These are phyloP conservation scores for Blastocystis hominis DNA, from an alignment of 352 stramenopile genomes.

Conservation along the genomic window DNA sequence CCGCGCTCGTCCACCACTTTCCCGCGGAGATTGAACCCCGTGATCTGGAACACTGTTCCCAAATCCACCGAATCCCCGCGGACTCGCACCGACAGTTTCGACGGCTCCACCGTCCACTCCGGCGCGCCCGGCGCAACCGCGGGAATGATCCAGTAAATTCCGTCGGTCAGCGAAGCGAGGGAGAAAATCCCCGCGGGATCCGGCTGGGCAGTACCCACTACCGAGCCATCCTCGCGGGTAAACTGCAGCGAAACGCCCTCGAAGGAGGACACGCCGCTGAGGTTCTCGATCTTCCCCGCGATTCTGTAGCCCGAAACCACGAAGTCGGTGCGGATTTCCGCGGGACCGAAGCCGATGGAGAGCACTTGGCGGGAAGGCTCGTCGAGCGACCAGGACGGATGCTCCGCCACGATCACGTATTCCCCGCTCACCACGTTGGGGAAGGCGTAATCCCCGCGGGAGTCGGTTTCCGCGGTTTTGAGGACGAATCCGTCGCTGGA, in stretches of 20 bases:
- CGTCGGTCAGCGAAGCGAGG: background rate
- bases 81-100: background rate
- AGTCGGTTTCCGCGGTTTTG: slow-evolving; percentile 19
- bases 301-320: slow-evolving; percentile 10
- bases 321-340: background rate
- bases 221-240: background rate
- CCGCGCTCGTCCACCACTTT: background rate
- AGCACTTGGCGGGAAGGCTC: background rate
- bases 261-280: background rate
- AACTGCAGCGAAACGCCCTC: background rate
- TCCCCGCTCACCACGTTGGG: background rate
- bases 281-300: background rate
- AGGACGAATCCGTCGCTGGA: background rate
- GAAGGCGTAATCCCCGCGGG: background rate
- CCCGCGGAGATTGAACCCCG: background rate
- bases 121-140: background rate
- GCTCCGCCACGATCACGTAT: background rate
- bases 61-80: background rate
- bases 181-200: background rate
- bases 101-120: background rate
- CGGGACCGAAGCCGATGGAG: background rate
- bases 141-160: background rate
- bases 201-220: background rate
- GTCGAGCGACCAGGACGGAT: slow-evolving; percentile 24
- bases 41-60: background rate